Percentiles rank a stretch among this genome's conserved stretches.
Evolutionary conservation across 768 basidiomycete species (phyloP).

Genomic region (Lyophyllum atratum): DNA sequence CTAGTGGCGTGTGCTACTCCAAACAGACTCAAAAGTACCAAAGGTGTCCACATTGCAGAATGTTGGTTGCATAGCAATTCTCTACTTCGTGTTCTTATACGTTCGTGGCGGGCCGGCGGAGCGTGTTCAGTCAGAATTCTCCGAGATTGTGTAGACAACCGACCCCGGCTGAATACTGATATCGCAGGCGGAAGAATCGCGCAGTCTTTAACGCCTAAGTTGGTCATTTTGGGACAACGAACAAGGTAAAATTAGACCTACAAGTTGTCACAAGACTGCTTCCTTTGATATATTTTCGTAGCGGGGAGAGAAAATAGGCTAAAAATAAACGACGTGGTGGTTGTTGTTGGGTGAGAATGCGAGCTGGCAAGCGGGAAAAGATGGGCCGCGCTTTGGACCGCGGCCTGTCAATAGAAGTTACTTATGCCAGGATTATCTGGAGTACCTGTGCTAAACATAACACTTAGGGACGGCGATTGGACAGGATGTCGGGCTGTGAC

Average conservation of each 20-base stretch:
- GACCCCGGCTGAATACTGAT: background rate
- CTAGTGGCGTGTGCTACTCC: constrained; percentile 16
- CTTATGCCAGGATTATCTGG: too few species aligned
- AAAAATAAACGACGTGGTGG: background rate
- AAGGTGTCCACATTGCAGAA: constrained; percentile 9
- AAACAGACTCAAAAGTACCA: constrained; percentile 11
- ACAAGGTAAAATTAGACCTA: constrained; percentile 4
- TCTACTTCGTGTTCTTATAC: constrained; percentile 10
- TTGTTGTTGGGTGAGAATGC: background rate
- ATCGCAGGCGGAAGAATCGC: background rate
- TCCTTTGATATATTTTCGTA: background rate
- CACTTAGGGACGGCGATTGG: too few species aligned
- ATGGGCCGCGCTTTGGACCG: background rate
- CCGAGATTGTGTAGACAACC: constrained; percentile 2
- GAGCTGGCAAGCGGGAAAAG: background rate
- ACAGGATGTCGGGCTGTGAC: too few species aligned
- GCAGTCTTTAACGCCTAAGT: background rate
- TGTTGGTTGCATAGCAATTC: background rate
- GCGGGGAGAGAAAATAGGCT: background rate
- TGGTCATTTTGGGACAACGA: background rate
- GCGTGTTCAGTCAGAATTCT: background rate
- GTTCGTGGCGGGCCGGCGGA: constrained; percentile 11
- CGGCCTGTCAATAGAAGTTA: background rate
- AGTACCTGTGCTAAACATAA: too few species aligned
- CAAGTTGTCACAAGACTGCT: background rate